Conservation (phyloP, 139 green algal species). For the Micractinium conductrix region DNA sequence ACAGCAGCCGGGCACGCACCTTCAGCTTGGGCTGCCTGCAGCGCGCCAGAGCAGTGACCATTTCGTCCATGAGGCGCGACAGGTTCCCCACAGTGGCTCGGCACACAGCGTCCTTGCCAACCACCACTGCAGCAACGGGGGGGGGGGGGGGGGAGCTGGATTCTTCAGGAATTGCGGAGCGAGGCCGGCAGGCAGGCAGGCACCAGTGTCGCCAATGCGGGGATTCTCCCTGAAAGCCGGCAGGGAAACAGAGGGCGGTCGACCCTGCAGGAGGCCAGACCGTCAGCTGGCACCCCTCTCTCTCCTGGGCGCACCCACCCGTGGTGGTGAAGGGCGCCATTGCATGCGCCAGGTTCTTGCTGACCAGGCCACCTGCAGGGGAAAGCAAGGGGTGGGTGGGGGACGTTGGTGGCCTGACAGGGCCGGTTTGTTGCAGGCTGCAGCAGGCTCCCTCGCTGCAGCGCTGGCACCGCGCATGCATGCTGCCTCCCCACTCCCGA, state of each 20-base stretch:
- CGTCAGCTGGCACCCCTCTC: too few species aligned
- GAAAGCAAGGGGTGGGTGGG: background rate
- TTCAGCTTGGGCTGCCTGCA: constrained; percentile 52
- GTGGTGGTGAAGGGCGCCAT: constrained; percentile 52
- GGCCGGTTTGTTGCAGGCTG: too few species aligned
- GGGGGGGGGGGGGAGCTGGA: background rate
- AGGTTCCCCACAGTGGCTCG: constrained; percentile 48
- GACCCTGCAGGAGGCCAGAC: background rate
- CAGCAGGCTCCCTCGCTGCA: too few species aligned
- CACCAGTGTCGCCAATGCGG: background rate
- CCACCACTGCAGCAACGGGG: constrained; percentile 29
- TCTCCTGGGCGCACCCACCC: background rate
- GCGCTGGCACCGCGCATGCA: too few species aligned
- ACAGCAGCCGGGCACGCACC: background rate
- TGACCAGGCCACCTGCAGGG: constrained; percentile 36
- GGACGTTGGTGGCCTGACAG: too few species aligned
- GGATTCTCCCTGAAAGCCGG: background rate
- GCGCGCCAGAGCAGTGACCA: constrained; percentile 53
- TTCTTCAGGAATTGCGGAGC: background rate
- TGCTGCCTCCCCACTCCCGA: too few species aligned
- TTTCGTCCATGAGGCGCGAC: constrained; percentile 60
- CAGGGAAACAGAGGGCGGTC: background rate
- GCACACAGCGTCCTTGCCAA: constrained; percentile 57
- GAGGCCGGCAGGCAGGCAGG: background rate
- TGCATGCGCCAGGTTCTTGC: constrained; percentile 35